phyloP scores from a whole-genome alignment of 352 stramenopile genomes.

The Phytophthora kernoviae region DNA sequence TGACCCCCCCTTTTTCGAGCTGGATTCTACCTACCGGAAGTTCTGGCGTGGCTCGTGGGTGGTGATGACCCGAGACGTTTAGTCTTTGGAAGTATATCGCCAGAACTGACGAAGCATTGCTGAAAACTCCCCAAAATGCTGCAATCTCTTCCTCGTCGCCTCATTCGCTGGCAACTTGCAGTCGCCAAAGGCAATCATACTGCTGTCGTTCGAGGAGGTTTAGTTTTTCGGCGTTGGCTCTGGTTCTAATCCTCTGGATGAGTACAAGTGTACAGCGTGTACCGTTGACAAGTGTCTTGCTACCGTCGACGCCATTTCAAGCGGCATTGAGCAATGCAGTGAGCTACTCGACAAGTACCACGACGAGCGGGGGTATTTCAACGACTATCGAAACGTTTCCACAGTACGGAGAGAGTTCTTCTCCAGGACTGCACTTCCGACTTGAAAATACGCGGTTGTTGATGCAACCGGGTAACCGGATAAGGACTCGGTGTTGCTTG shows the following conservation, averaged over 20 bases:
- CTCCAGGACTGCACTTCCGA: constrained; percentile 7
- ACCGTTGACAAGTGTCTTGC: constrained; percentile 11
- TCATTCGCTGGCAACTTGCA: constrained; percentile 10
- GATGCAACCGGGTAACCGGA: constrained; percentile 5
- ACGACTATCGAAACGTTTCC: constrained; percentile 8
- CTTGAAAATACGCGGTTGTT: constrained; percentile 9
- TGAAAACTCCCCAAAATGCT: background rate
- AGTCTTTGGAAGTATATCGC: too few relatives aligned
- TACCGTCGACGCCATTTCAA: constrained; percentile 9
- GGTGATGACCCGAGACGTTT: too few relatives aligned
- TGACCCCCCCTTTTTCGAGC: too few relatives aligned
- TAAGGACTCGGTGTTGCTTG: constrained; percentile 22
- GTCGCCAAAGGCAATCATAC: constrained; percentile 8
- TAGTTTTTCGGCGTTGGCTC: background rate
- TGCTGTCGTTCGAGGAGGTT: background rate
- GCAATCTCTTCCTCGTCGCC: background rate
- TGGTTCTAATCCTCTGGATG: constrained; percentile 1
- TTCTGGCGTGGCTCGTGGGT: too few relatives aligned
- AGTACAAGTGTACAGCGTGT: background rate
- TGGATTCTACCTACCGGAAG: too few relatives aligned
- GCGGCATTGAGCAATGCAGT: background rate
- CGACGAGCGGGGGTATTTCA: constrained; percentile 1
- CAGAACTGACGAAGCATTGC: too few relatives aligned
- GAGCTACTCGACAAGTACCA: background rate
- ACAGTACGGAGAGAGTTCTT: constrained; percentile 7